Evolutionary conservation across 768 basidiomycete species (phyloP).

Genomic region (Phaffia australis): DNA sequence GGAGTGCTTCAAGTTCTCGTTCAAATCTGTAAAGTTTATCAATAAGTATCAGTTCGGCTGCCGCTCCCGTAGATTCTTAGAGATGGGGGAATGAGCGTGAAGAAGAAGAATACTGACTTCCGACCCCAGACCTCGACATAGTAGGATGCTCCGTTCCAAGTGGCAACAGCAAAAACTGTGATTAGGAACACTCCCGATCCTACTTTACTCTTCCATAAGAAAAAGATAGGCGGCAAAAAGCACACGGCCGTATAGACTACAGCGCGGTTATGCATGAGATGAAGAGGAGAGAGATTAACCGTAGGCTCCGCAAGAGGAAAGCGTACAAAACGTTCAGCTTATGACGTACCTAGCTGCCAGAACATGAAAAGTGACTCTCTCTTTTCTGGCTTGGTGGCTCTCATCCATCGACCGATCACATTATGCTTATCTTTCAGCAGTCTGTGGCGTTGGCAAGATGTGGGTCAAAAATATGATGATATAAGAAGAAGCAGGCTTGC

Average conservation of each 20-base stretch:
- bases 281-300: not conserved
- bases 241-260: conserved; percentile 23
- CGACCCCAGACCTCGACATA: conserved; percentile 22
- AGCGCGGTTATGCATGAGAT: not conserved
- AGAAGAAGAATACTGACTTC: not conserved
- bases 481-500: too few species aligned
- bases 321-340: not conserved
- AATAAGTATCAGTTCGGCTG: too few species aligned
- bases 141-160: conserved; percentile 18
- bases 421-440: conserved; percentile 26
- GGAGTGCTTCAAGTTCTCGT: conserved; percentile 23
- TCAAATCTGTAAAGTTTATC: conserved; percentile 2
- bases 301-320: not conserved
- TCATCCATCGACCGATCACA: conserved; percentile 25
- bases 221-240: conserved; percentile 19
- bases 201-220: not conserved
- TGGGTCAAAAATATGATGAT: not conserved
- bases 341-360: conserved; percentile 18
- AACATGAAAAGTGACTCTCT: conserved; percentile 26
- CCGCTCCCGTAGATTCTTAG: not conserved
- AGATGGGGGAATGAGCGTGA: not conserved
- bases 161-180: conserved; percentile 14
- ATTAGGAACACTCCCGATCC: conserved; percentile 16
- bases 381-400: conserved; percentile 21
- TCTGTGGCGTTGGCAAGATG: not conserved